phyloP scores from a whole-genome alignment of 768 basidiomycete species.

The Lenzites betulinus region DNA sequence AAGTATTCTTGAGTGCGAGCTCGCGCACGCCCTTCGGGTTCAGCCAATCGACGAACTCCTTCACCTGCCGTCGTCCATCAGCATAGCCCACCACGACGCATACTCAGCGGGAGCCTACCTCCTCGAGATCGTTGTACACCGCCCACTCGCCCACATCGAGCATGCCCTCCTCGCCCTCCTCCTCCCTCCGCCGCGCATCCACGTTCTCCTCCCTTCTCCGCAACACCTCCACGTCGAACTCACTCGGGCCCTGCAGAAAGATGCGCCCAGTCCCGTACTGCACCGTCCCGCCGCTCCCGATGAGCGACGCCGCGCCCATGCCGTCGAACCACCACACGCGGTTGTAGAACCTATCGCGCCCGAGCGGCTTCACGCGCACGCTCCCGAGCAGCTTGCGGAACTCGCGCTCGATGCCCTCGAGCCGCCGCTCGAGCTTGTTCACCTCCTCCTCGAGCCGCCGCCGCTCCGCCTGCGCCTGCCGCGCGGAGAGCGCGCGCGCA shows the following conservation, averaged over 20 bases:
- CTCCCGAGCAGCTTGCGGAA: constrained; percentile 88
- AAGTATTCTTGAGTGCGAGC: constrained; percentile 68
- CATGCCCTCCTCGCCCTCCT: constrained; percentile 79
- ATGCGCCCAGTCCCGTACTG: constrained; percentile 88
- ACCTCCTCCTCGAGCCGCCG: constrained; percentile 88
- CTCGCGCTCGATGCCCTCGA: constrained; percentile 90
- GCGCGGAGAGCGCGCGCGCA: constrained; percentile 75
- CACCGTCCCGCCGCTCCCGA: constrained; percentile 76
- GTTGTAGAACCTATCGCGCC: constrained; percentile 92
- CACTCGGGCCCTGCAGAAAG: constrained; percentile 91
- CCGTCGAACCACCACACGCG: constrained; percentile 99
- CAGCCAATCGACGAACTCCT: constrained; percentile 84
- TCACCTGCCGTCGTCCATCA: no score
- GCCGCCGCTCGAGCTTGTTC: constrained; percentile 73
- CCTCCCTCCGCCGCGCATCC: constrained; percentile 61
- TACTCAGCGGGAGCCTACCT: constrained; percentile 53
- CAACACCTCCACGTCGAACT: constrained; percentile 75
- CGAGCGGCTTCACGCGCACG: constrained; percentile 85
- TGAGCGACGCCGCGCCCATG: constrained; percentile 79
- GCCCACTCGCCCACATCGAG: constrained; percentile 85
- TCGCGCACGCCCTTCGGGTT: constrained; percentile 92
- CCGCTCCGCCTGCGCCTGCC: constrained; percentile 81
- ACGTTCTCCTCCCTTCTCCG: constrained; percentile 58
- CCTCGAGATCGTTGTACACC: constrained; percentile 83
- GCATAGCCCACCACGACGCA: no score